Evolutionary conservation across 345 rosid genomes (phyloP), one percentile per base, ranked within the genome.

Genomic region (Garcia nutans): DNA sequence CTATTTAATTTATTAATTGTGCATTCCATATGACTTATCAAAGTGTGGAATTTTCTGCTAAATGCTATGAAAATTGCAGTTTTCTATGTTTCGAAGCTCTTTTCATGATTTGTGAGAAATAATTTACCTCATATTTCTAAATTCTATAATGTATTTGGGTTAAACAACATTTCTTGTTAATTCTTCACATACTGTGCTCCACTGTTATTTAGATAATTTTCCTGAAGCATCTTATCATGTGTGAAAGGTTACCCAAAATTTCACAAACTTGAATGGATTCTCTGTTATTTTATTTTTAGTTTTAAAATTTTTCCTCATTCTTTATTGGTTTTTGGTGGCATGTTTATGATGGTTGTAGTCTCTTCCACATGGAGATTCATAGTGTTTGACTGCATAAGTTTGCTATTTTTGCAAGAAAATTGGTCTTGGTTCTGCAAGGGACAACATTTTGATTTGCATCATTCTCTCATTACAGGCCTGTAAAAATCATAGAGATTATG

Each of bases 401-500:
- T 56, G 28, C 26, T 67, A 41, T 59, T 24, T 24, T 19, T 20
- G 49, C 42, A 42, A 16, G 44, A 50, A 50, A 28, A 74, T 62
- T 26, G 11, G 10, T 59, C 70, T 76, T 55, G 61, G 62, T 42
- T 68, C 50, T 73, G 68, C 47, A 55, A 49, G 54, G 71, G 78
- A 73, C 54, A 17, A 66, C 20, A 49, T 68, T 60, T 66, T 45
- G 66, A 58, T 16, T 80, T 74, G 54, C 24, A 74, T 31, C 61
- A 28, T 65, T 74, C 20, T 65, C 58, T 76, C 50, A 15, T 63
- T 79, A 17, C 93, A 95, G 99, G 75, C 99, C 99, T 65, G 90
- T 71, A 22, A 95, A 88, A 84, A 97, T 95, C 61, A 83, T 95
- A 79, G 97, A 95, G 75, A 90, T 82, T 15, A 86, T 90, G 85